phyloP scores from a whole-genome alignment of 768 basidiomycete species.

The Fomitopsis serialis region DNA sequence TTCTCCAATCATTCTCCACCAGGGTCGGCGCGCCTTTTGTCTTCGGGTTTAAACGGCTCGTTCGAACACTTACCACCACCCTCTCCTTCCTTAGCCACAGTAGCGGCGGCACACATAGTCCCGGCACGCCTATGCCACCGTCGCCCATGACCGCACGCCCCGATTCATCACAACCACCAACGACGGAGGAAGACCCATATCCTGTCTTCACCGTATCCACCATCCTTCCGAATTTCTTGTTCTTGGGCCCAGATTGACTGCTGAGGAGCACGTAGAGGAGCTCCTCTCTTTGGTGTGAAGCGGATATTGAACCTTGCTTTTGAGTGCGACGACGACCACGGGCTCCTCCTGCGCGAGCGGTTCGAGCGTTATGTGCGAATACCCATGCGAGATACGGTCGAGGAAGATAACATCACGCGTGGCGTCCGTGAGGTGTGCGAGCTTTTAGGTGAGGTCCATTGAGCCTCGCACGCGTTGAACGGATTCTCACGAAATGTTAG shows the following conservation, averaged over 20 bases:
- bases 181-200: conserved; percentile 48
- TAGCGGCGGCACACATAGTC: conserved; percentile 32
- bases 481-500: conserved; percentile 32
- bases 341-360: conserved; percentile 53
- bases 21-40: conserved; percentile 40
- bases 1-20: conserved; percentile 59
- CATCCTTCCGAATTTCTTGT: conserved; percentile 88
- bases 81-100: conserved; percentile 22
- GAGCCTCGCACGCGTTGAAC: background rate
- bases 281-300: conserved; percentile 74
- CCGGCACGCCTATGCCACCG: conserved; percentile 36
- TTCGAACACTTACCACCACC: conserved; percentile 25
- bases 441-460: conserved; percentile 57
- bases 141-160: conserved; percentile 65
- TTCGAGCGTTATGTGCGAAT: conserved; percentile 87
- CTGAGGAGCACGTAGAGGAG: conserved; percentile 68
- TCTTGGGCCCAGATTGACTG: conserved; percentile 84
- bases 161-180: conserved; percentile 52
- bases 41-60: conserved; percentile 23
- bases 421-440: conserved; percentile 84
- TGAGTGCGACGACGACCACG: conserved; percentile 85
- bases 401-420: conserved; percentile 81
- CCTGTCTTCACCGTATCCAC: conserved; percentile 80
- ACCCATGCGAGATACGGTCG: conserved; percentile 93
- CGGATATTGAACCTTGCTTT: conserved; percentile 88